Evolutionary conservation across 306 rosid genomes (phyloP).

Genomic region (Phaseolus lunatus): DNA sequence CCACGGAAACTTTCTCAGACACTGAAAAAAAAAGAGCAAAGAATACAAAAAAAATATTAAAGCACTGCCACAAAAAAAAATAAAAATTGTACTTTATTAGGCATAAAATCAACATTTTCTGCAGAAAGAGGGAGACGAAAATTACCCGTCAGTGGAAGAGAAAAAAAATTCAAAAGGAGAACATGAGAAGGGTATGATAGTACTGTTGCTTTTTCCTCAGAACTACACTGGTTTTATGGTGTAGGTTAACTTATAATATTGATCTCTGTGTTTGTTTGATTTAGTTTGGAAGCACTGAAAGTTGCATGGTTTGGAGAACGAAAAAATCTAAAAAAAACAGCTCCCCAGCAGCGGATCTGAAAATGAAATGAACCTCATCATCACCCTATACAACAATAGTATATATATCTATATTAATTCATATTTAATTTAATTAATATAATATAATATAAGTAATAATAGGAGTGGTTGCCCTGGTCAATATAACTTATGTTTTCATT

Average conservation of each 20-base stretch:
- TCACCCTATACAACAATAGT: constrained; percentile 13
- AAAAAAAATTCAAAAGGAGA: not conserved
- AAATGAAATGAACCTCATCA: constrained; percentile 22
- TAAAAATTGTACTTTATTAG: not conserved
- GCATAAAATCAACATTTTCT: not conserved
- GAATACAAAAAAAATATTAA: not conserved
- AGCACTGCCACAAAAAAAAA: not conserved
- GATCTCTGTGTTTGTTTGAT: not conserved
- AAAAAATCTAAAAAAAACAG: constrained; percentile 1
- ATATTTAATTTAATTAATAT: not conserved
- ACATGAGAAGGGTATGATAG: constrained; percentile 32
- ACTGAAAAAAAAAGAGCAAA: constrained; percentile 17
- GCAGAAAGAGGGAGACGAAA: constrained; percentile 13
- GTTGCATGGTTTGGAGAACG: constrained; percentile 16
- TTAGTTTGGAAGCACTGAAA: constrained; percentile 33
- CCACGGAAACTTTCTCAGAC: constrained; percentile 35
- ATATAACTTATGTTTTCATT: no score
- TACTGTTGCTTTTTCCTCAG: not conserved
- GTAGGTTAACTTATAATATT: not conserved
- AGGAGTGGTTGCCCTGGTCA: constrained; percentile 1
- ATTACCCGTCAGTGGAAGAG: constrained; percentile 50
- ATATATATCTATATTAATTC: constrained; percentile 32
- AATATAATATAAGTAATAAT: constrained; percentile 5
- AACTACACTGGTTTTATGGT: not conserved
- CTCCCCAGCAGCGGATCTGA: constrained; percentile 48